Evolutionary conservation across 202 grass and related monocot genomes (phyloP).

Genomic region (Setaria viridis): DNA sequence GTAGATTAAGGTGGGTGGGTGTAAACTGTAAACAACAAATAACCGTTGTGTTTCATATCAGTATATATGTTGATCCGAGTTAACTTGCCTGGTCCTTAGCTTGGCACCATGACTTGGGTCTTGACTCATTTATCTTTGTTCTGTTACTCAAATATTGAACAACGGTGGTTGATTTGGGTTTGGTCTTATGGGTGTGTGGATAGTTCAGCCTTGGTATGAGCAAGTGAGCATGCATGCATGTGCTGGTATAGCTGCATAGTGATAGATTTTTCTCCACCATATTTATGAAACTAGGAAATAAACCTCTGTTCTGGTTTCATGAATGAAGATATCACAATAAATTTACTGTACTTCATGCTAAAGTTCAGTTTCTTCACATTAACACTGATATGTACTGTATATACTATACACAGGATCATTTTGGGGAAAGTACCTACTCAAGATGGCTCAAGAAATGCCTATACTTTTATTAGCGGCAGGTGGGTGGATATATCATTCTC

Average conservation of each 20-base stretch:
- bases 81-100: conserved; percentile 5
- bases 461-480: conserved; percentile 92
- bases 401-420: conserved; percentile 83
- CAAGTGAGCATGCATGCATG: background rate
- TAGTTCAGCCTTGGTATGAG: background rate
- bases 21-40: background rate
- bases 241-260: background rate
- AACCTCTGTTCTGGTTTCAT: conserved; percentile 30
- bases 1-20: background rate
- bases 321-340: background rate
- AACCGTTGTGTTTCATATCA: background rate
- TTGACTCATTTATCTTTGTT: conserved; percentile 31
- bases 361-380: conserved; percentile 51
- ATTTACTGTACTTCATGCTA: background rate
- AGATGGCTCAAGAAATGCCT: conserved; percentile 93
- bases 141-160: background rate
- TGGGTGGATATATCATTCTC: conserved; percentile 67
- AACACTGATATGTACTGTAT: conserved; percentile 63
- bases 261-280: conserved; percentile 22
- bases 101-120: conserved; percentile 1
- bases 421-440: conserved; percentile 95
- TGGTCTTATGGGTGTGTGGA: conserved; percentile 9
- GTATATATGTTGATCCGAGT: conserved; percentile 2
- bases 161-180: conserved; percentile 29
- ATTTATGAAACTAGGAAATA: conserved; percentile 40